Evolutionary conservation across 106 monocot genomes (phyloP).

Genomic region (Allium sativum): DNA sequence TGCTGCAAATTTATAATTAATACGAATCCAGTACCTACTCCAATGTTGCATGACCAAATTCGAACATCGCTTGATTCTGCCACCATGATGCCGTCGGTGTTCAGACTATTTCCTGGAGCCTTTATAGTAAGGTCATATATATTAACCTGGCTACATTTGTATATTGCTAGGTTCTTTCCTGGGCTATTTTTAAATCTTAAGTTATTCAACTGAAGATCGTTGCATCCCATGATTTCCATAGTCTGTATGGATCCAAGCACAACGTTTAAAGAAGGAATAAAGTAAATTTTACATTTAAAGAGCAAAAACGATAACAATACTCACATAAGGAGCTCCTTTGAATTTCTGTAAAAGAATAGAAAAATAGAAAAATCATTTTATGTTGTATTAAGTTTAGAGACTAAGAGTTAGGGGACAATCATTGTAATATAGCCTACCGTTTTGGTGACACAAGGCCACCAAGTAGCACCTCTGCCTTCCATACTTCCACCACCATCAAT

Average conservation of each 20-base stretch:
- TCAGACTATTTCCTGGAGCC: slow-evolving; percentile 3
- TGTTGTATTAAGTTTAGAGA: not conserved
- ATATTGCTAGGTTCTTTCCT: slow-evolving; percentile 4
- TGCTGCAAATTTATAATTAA: too few species aligned
- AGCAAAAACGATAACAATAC: not conserved
- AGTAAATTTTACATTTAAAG: not conserved
- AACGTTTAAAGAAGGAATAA: not conserved
- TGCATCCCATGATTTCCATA: slow-evolving; percentile 10
- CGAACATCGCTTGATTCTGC: not conserved
- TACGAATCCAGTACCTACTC: too few species aligned
- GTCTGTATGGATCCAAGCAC: not conserved
- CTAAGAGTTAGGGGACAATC: not conserved
- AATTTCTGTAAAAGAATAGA: slow-evolving; percentile 4
- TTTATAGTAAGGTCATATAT: not conserved
- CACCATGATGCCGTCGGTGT: slow-evolving; percentile 9
- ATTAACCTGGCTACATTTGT: not conserved
- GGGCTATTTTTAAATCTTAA: slow-evolving; percentile 8
- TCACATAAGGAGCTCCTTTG: slow-evolving; percentile 7
- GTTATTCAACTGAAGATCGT: slow-evolving; percentile 2
- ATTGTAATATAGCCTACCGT: not conserved
- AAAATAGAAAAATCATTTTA: not conserved
- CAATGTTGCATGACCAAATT: not conserved
- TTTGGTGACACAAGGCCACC: slow-evolving; percentile 8
- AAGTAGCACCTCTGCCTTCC: slow-evolving; percentile 10
- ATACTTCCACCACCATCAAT: slow-evolving; percentile 7